Evolutionary conservation across 106 monocot genomes (phyloP).

Genomic region (Amphibolis antarctica): DNA sequence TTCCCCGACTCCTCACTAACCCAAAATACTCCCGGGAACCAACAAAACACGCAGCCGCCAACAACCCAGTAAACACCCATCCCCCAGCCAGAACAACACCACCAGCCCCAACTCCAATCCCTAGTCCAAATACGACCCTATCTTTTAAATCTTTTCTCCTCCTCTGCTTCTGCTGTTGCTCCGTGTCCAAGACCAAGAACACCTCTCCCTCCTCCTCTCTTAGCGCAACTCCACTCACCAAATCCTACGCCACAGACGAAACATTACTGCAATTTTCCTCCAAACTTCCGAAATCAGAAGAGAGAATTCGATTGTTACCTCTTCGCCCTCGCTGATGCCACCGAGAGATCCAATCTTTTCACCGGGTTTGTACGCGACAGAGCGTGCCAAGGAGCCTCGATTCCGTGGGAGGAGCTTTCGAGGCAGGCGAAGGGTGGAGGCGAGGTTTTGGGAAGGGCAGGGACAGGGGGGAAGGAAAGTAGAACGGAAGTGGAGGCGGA

Average conservation of each 20-base stretch:
- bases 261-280: not conserved
- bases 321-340: not conserved
- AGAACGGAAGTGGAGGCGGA: not conserved
- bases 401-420: not conserved
- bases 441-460: not conserved
- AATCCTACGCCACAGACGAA: not conserved
- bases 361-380: not conserved
- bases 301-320: not conserved
- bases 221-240: not conserved
- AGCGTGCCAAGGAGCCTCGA: not conserved
- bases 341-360: not conserved
- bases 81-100: conserved; percentile 67
- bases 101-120: conserved; percentile 59
- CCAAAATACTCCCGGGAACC: conserved; percentile 74
- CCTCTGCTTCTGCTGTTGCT: not conserved
- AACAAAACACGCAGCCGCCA: conserved; percentile 52
- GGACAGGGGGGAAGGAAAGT: not conserved
- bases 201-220: not conserved
- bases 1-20: conserved; percentile 67
- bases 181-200: not conserved
- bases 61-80: conserved; percentile 59
- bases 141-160: conserved; percentile 19
- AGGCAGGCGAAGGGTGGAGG: not conserved
- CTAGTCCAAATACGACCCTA: conserved; percentile 63
- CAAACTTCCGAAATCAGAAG: not conserved